Evolutionary conservation across 2,329 filamentous ascomycete genomes (phyloP).

Genomic region (Ciborinia camelliae): DNA sequence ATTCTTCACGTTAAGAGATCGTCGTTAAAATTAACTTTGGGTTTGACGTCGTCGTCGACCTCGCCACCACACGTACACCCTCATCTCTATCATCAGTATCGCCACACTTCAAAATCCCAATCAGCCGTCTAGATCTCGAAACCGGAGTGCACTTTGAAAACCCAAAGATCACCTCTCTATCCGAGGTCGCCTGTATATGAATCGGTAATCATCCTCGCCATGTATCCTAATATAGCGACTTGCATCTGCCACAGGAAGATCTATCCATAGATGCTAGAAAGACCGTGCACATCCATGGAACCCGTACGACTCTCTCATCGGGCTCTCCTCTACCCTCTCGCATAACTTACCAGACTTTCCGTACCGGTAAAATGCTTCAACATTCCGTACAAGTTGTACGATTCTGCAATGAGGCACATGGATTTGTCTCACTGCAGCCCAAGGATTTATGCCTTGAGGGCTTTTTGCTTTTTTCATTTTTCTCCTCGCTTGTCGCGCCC

Average conservation of each 20-base stretch:
- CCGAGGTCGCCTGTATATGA: constrained; percentile 4
- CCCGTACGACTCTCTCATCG: background rate
- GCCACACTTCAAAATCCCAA: background rate
- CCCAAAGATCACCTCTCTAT: background rate
- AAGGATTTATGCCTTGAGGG: background rate
- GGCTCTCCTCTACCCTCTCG: background rate
- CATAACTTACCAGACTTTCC: constrained; percentile 1
- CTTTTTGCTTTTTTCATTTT: background rate
- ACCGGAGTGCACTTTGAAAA: background rate
- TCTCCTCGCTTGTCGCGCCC: background rate
- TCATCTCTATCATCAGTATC: background rate
- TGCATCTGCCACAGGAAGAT: constrained; percentile 2
- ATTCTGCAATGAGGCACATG: constrained; percentile 9
- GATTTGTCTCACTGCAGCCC: background rate
- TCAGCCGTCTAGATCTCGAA: background rate
- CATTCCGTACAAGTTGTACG: background rate
- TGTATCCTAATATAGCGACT: background rate
- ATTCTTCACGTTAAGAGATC: background rate
- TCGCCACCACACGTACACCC: background rate
- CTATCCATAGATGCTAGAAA: background rate
- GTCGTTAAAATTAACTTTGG: background rate
- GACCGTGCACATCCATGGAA: background rate
- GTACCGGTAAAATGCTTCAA: constrained; percentile 5
- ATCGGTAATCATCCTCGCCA: background rate
- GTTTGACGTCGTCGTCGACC: background rate